These are phyloP conservation scores for Pulveroboletus sp. DNA, from an alignment of 1,284 basidiomycete genomes.

Conservation along the genomic window DNA sequence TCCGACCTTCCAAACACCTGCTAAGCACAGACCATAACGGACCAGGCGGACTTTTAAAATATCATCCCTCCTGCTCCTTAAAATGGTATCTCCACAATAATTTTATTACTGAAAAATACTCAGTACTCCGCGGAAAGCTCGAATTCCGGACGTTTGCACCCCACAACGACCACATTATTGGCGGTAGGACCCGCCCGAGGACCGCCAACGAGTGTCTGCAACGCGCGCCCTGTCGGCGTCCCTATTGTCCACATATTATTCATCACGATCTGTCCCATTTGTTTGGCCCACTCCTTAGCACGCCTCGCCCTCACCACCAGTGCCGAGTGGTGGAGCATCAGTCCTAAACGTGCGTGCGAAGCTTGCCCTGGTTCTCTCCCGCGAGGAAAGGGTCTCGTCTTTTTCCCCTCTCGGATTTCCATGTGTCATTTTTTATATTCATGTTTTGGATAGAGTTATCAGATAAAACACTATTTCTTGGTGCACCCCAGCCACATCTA, in stretches of 20 bases:
- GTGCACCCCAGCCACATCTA: not conserved
- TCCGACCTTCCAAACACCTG: slow-evolving; percentile 43
- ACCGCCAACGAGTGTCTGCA: not conserved
- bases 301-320: slow-evolving; percentile 22
- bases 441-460: slow-evolving; percentile 9
- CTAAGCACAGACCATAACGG: slow-evolving; percentile 42
- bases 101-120: slow-evolving; percentile 29
- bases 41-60: slow-evolving; percentile 38
- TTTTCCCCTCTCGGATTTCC: slow-evolving; percentile 13
- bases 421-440: slow-evolving; percentile 11
- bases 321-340: slow-evolving; percentile 24
- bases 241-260: not conserved
- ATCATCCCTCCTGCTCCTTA: slow-evolving; percentile 10
- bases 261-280: not conserved
- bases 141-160: not conserved
- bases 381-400: slow-evolving; percentile 14
- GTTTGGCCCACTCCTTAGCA: slow-evolving; percentile 8
- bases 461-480: slow-evolving; percentile 9
- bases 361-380: slow-evolving; percentile 18
- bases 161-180: no score
- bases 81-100: slow-evolving; percentile 10
- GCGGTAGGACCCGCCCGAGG: not conserved
- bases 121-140: slow-evolving; percentile 11
- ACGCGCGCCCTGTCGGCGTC: not conserved
- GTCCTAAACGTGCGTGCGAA: slow-evolving; percentile 32